A percentile compares a stretch with the other conserved stretches of the same genome.
These are phyloP conservation scores for Fomitiporia mediterranea DNA, from an alignment of 1,284 basidiomycete genomes.

Conservation along the genomic window DNA sequence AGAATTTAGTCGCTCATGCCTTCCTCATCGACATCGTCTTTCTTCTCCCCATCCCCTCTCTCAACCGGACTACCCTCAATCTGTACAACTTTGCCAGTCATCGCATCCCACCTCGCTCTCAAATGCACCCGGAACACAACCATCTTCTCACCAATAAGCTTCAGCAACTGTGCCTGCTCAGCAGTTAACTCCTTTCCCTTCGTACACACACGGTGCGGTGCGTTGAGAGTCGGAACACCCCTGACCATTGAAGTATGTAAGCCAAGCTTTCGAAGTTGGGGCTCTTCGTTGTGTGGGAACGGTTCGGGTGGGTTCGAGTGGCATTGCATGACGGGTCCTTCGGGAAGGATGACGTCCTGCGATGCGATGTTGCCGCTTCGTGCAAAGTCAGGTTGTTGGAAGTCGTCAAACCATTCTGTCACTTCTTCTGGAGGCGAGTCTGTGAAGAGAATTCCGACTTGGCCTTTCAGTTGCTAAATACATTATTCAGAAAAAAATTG, in stretches of 20 bases:
- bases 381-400: constrained; percentile 88
- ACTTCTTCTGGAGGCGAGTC: constrained; percentile 86
- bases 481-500: constrained; percentile 9
- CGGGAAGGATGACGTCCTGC: constrained; percentile 73
- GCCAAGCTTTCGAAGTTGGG: constrained; percentile 90
- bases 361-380: constrained; percentile 81
- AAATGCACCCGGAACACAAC: constrained; percentile 74
- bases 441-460: constrained; percentile 91
- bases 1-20: constrained; percentile 35
- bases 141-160: constrained; percentile 84
- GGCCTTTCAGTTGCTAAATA: constrained; percentile 84
- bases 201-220: constrained; percentile 82
- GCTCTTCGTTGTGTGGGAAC: constrained; percentile 96
- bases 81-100: constrained; percentile 62
- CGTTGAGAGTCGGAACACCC: constrained; percentile 84
- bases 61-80: constrained; percentile 42
- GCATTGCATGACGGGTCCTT: constrained; percentile 66
- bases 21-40: constrained; percentile 34
- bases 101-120: constrained; percentile 72
- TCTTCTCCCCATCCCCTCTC: constrained; percentile 34
- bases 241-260: constrained; percentile 80
- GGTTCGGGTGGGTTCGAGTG: constrained; percentile 76
- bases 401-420: constrained; percentile 91
- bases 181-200: constrained; percentile 75
- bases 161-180: constrained; percentile 87